A percentile compares a stretch with the other conserved stretches of the same genome.
phyloP scores from a whole-genome alignment of 768 basidiomycete species.

The Lactarius deliciosus region DNA sequence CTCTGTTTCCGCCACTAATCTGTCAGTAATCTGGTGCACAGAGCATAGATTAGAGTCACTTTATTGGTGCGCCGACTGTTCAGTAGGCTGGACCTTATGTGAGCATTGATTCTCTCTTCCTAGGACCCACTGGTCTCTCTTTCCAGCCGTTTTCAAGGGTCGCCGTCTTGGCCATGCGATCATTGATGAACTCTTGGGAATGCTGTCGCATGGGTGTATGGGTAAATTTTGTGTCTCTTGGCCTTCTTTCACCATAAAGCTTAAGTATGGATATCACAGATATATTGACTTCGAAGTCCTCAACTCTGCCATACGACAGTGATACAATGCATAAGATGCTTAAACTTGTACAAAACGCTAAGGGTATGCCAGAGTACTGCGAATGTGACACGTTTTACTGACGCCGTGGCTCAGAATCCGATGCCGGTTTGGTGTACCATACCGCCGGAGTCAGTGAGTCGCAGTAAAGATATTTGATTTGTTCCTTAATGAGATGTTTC shows the following conservation, averaged over 20 bases:
- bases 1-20: no score
- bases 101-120: conserved; percentile 1
- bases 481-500: no score
- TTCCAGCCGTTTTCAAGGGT: conserved; percentile 1
- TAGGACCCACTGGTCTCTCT: background rate
- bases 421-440: background rate
- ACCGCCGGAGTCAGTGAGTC: background rate
- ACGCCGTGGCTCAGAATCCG: background rate
- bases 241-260: no score
- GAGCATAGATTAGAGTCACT: background rate
- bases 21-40: background rate
- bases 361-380: no score
- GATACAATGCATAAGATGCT: no score
- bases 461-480: background rate
- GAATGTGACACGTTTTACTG: no score
- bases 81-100: background rate
- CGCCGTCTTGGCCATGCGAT: background rate
- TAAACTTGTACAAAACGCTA: no score
- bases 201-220: conserved; percentile 31
- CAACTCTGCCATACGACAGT: background rate
- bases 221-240: conserved; percentile 33
- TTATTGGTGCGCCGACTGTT: conserved; percentile 29
- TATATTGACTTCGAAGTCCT: background rate
- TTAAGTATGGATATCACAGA: background rate
- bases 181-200: conserved; percentile 37